A percentile compares a stretch with the other conserved stretches of the same genome.
These are phyloP conservation scores for Meyerozyma elateridarum DNA, from an alignment of 1,139 yeast species.

Conservation along the genomic window DNA sequence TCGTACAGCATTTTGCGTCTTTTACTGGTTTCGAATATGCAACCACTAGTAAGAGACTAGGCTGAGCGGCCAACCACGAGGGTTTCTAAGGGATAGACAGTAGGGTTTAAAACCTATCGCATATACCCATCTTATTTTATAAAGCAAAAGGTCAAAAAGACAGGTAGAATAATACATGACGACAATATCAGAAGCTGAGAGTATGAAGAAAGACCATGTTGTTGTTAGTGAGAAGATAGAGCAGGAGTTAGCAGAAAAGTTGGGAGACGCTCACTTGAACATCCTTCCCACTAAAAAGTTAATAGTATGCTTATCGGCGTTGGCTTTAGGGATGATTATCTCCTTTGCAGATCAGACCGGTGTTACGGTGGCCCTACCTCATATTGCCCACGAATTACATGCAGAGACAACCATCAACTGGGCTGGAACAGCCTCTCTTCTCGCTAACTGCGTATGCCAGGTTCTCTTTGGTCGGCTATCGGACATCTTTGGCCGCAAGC, in stretches of 20 bases:
- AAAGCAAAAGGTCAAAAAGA: too few species aligned
- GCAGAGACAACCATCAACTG: slow-evolving; percentile 39
- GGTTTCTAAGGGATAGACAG: too few species aligned
- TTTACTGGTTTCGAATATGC: too few species aligned
- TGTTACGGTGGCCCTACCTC: slow-evolving; percentile 39
- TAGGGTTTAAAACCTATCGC: too few species aligned
- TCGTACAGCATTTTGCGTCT: too few species aligned
- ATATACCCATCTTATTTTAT: too few species aligned
- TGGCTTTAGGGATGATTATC: slow-evolving; percentile 29
- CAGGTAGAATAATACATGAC: too few species aligned
- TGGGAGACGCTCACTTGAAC: slow-evolving; percentile 37
- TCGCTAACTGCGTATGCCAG: slow-evolving; percentile 44
- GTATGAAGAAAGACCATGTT: slow-evolving; percentile 7
- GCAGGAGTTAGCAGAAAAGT: slow-evolving; percentile 21
- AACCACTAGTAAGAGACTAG: too few species aligned
- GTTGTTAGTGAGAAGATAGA: slow-evolving; percentile 6
- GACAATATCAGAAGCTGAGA: slow-evolving; percentile 1
- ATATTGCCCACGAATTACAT: slow-evolving; percentile 32
- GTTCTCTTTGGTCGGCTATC: slow-evolving; percentile 38
- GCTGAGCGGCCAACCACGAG: too few species aligned
- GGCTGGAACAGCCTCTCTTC: slow-evolving; percentile 44
- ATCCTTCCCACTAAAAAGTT: slow-evolving; percentile 28
- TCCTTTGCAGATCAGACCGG: slow-evolving; percentile 39
- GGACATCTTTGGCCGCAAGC: slow-evolving; percentile 44
- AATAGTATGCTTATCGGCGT: slow-evolving; percentile 22